Conservation (phyloP, 2,329 filamentous ascomycete genomes). For the Didymella exigua region DNA sequence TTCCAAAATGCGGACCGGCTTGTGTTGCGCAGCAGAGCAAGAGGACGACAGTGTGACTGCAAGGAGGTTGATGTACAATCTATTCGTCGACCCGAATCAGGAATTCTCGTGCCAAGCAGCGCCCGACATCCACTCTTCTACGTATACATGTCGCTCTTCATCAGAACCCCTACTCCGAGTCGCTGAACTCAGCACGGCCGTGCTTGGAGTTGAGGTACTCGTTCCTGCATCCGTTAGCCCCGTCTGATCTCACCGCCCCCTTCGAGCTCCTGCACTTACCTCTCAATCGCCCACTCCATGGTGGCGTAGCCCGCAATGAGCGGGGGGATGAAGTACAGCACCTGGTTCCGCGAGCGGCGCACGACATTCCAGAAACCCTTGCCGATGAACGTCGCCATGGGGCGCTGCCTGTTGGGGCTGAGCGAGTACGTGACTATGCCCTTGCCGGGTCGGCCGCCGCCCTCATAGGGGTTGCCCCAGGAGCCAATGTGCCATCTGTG, state of each 20-base stretch:
- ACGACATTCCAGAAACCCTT: slow-evolving; percentile 95
- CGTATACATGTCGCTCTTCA: slow-evolving; percentile 19
- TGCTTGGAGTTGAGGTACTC: slow-evolving; percentile 82
- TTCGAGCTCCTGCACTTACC: slow-evolving; percentile 62
- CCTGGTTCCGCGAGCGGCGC: slow-evolving; percentile 82
- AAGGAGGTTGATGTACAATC: slow-evolving; percentile 29
- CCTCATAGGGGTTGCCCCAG: slow-evolving; percentile 49
- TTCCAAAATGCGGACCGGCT: neutral
- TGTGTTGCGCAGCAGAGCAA: neutral
- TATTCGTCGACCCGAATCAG: slow-evolving; percentile 27
- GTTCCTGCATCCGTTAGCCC: slow-evolving; percentile 60
- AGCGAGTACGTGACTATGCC: slow-evolving; percentile 74
- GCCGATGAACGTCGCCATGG: slow-evolving; percentile 76
- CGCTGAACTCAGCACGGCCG: slow-evolving; percentile 63
- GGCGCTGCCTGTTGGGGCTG: slow-evolving; percentile 86
- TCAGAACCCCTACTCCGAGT: slow-evolving; percentile 47
- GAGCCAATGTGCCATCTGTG: slow-evolving; percentile 46
- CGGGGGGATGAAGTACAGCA: slow-evolving; percentile 86
- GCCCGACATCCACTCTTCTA: slow-evolving; percentile 16
- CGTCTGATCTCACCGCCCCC: neutral
- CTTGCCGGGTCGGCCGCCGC: slow-evolving; percentile 57
- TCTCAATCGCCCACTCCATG: slow-evolving; percentile 90
- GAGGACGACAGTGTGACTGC: neutral
- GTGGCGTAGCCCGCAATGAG: slow-evolving; percentile 77
- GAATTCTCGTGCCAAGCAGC: slow-evolving; percentile 17